Conservation (phyloP, 805 yeast genomes). For the Candida sanyiensis region DNA sequence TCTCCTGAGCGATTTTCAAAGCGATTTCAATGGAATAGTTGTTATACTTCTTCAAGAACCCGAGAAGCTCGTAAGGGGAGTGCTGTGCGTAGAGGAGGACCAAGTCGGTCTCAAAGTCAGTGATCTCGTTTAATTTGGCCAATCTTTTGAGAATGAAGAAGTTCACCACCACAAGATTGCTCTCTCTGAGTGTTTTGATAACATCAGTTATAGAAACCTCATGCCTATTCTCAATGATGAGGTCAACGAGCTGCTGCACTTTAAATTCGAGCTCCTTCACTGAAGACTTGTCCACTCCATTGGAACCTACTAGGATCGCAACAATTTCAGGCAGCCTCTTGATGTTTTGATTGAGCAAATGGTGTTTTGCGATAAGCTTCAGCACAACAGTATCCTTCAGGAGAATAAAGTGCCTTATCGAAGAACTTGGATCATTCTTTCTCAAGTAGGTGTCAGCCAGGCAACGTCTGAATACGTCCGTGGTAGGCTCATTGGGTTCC, state of each 20-base stretch:
- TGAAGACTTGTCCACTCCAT: slow-evolving; percentile 37
- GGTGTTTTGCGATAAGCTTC: slow-evolving; percentile 54
- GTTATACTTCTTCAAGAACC: slow-evolving; percentile 52
- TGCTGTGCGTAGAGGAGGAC: slow-evolving; percentile 60
- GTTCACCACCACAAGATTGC: slow-evolving; percentile 42
- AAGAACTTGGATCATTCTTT: slow-evolving; percentile 51
- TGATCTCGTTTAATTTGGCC: slow-evolving; percentile 45
- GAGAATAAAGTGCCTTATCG: slow-evolving; percentile 57
- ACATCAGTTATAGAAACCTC: slow-evolving; percentile 54
- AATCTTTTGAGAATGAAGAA: slow-evolving; percentile 64
- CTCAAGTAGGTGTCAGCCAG: slow-evolving; percentile 51
- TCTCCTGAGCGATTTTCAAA: slow-evolving; percentile 53
- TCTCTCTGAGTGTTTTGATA: slow-evolving; percentile 38
- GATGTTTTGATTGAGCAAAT: slow-evolving; percentile 49
- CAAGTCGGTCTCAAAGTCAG: slow-evolving; percentile 58
- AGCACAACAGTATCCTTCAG: slow-evolving; percentile 51
- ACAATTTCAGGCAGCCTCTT: slow-evolving; percentile 48
- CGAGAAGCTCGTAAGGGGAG: slow-evolving; percentile 48
- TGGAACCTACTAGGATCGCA: slow-evolving; percentile 33
- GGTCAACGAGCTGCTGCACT: slow-evolving; percentile 40
- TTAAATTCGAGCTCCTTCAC: slow-evolving; percentile 21
- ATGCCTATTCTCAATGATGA: slow-evolving; percentile 59
- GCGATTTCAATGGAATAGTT: slow-evolving; percentile 69
- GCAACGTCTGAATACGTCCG: slow-evolving; percentile 34
- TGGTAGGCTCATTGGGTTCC: slow-evolving; percentile 16